These are phyloP conservation scores for Scytalidium sp. DNA, from an alignment of 2,329 filamentous ascomycete genomes.

Conservation along the genomic window DNA sequence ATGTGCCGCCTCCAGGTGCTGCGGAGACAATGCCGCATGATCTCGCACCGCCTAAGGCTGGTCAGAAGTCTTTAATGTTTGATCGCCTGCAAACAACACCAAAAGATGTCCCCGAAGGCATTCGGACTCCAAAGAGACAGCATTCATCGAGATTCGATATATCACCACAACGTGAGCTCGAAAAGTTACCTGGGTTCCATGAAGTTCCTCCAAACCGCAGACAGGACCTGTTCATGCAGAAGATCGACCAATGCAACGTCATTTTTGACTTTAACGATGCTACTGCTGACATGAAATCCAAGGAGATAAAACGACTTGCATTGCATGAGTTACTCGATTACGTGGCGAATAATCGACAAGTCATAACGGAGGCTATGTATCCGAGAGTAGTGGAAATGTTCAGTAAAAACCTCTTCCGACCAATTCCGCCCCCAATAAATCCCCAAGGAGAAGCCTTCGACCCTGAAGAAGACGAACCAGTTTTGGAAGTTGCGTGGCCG, in stretches of 20 bases:
- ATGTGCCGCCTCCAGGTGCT: conserved; percentile 86
- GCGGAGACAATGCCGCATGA: conserved; percentile 98
- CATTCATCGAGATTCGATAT: conserved; percentile 98
- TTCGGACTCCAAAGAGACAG: conserved; percentile 92
- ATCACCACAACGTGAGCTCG: conserved; percentile 91
- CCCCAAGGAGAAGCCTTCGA: conserved; percentile 98
- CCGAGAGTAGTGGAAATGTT: conserved; percentile 99
- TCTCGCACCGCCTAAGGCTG: conserved; percentile 87
- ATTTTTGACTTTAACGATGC: conserved; percentile 99
- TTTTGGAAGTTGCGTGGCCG: conserved; percentile 97
- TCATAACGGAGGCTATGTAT: conserved; percentile 99
- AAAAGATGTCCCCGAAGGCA: conserved; percentile 93
- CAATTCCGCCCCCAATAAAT: conserved; percentile 95
- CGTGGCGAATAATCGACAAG: conserved; percentile 95
- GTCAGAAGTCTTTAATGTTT: conserved; percentile 84
- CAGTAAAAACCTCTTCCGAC: conserved; percentile 95
- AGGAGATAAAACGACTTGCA: conserved; percentile 97
- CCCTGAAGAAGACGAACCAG: conserved; percentile 96
- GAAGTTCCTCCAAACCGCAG: conserved; percentile 93
- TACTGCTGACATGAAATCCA: conserved; percentile 98
- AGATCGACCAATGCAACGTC: conserved; percentile 99
- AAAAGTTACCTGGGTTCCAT: conserved; percentile 96
- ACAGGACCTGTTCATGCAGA: conserved; percentile 98
- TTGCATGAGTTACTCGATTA: conserved; percentile 96
- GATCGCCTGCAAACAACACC: conserved; percentile 89